phyloP scores from a whole-genome alignment of 768 basidiomycete species.

The Cyathus striatus region DNA sequence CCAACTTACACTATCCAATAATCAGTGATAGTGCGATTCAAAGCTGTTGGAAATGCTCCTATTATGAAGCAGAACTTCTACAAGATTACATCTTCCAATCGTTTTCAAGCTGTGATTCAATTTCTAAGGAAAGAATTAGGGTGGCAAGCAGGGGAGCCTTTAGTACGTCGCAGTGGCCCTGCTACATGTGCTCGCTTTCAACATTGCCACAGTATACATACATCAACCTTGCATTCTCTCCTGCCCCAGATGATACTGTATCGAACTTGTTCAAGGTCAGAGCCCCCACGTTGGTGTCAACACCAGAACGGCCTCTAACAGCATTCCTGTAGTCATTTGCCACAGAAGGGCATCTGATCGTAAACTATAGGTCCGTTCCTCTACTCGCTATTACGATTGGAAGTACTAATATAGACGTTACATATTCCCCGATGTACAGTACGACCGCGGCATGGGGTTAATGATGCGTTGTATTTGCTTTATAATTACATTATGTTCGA shows the following conservation, averaged over 20 bases:
- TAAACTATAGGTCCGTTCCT: constrained; percentile 74
- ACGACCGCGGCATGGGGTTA: constrained; percentile 43
- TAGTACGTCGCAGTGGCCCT: not conserved
- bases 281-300: constrained; percentile 2
- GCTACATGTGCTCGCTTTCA: constrained; percentile 11
- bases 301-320: not conserved
- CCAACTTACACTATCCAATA: not conserved
- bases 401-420: constrained; percentile 2
- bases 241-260: constrained; percentile 80
- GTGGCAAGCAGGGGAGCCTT: constrained; percentile 79
- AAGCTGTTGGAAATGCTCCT: constrained; percentile 94
- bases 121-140: constrained; percentile 87
- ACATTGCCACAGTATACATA: constrained; percentile 45
- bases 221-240: constrained; percentile 72
- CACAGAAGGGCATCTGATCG: constrained; percentile 85
- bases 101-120: constrained; percentile 93
- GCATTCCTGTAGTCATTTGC: constrained; percentile 60
- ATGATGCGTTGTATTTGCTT: constrained; percentile 2
- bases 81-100: constrained; percentile 92
- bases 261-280: constrained; percentile 69
- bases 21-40: constrained; percentile 92
- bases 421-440: constrained; percentile 12
- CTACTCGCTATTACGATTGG: not conserved
- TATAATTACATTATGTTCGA: too few relatives aligned
- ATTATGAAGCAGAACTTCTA: constrained; percentile 99